phyloP scores from a whole-genome alignment of 202 grass and related monocot genomes.

The Miscanthus sacchariflorus region DNA sequence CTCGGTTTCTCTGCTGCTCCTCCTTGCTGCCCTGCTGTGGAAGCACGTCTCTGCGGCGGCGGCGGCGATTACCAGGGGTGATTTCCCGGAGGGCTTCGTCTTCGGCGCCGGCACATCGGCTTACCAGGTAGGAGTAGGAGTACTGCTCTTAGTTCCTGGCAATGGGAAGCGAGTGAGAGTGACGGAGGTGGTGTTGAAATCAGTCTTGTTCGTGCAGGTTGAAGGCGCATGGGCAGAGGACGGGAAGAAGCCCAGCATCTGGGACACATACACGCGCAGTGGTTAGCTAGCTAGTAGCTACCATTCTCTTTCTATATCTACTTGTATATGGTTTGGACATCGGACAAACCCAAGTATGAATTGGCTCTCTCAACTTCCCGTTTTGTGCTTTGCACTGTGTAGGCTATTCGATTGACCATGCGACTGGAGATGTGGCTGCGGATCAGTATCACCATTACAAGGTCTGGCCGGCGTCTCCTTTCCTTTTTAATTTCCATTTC shows the following conservation, averaged over 20 bases:
- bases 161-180: neutral
- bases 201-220: slow-evolving; percentile 35
- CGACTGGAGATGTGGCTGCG: slow-evolving; percentile 62
- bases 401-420: neutral
- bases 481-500: neutral
- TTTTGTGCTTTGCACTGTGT: neutral
- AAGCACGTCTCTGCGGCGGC: neutral
- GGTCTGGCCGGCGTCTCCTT: slow-evolving; percentile 24
- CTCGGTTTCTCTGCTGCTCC: neutral
- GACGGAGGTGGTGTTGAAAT: neutral
- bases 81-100: slow-evolving; percentile 67
- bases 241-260: slow-evolving; percentile 65
- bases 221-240: slow-evolving; percentile 76
- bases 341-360: no score
- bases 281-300: slow-evolving; percentile 28
- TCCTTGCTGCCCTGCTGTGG: neutral
- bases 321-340: no score
- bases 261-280: slow-evolving; percentile 62
- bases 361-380: neutral
- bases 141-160: neutral
- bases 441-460: slow-evolving; percentile 95
- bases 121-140: slow-evolving; percentile 59
- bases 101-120: slow-evolving; percentile 75
- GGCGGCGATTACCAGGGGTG: slow-evolving; percentile 47
- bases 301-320: neutral